Evolutionary conservation across 2,329 filamentous ascomycete genomes (phyloP), one percentile per base, ranked within the genome.

Genomic region (Colletotrichum sp.): DNA sequence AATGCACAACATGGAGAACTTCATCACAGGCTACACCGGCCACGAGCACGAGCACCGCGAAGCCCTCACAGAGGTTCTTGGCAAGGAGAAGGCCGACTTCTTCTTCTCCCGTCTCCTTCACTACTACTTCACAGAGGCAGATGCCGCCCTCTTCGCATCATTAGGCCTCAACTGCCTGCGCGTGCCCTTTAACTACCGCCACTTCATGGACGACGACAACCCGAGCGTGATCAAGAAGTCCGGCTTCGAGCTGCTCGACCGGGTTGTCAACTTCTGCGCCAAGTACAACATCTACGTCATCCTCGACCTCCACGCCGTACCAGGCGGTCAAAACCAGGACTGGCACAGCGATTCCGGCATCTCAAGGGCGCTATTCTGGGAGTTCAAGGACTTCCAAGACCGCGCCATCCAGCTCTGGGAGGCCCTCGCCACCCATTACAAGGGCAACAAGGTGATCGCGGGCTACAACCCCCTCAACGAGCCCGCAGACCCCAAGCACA

Each of bases 1-100:
- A 24, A 81, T 82, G 80, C 79, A 84, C 34, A 84, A 83, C 78
- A 91, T 91, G 89, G 90, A 92, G 81, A 92, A 92, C 80, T 92
- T 92, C 85, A 92, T 93, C 77, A 91, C 89, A 0, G 91, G 91
- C n/a, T 93, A 89, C 77, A 85, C 90, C 7, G 91, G 90, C 24
- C 89, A 91, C 71, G 91, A 93, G 80, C 85, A 85, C n/a, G 87
- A 92, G 76, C 89, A 91, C 77, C 88, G 90, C 10, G 86, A 86
- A 4, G 87, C 89, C 3, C 87, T 93, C 82, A 82, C 87, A 1
- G 85, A 88, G 71, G 88, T 90, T 0, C 83, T 93, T 0, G 91
- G 91, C 2, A 79, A 87, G 64, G 87, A 92, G 68, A 92, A 91
- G 79, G 88, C 90, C 70, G 85, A 91, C 13, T 92, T 88, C 83